Evolutionary conservation across 306 rosid species (phyloP), one percentile per base, ranked within the genome.

Genomic region (Prunus salicina): DNA sequence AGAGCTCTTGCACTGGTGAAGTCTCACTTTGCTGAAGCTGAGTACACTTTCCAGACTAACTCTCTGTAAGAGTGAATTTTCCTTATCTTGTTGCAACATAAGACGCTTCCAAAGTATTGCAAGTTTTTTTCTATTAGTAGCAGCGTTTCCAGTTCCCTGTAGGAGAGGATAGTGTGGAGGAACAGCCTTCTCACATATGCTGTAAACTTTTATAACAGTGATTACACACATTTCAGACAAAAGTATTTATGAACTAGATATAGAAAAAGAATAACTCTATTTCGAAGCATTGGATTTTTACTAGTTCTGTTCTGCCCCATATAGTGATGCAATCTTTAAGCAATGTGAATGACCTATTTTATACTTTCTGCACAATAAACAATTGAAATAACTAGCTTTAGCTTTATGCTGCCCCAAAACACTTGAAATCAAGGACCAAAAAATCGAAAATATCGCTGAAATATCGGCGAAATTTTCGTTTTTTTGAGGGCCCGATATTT

Each of bases 11-110:
- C 82, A 8, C 80, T 85, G 79, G 96, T 96, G 76, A 92, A 96
- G 84, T 87, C 97, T 73, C 96, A 95, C 84, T 92, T 96, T 86
- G 86, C 89, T 24, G 96, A 92, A 88, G 97, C 85, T 76, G 89
- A 85, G 67, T 91, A 87, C 67, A 66, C 83, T 63, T 91, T 87
- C 66, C 84, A 83, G 79, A 82, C 76, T 13, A 80, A 87, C 49
- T 60, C 69, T 63, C 45, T 30, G 43, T 78, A 76, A 89, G 73
- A 87, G 34, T 53, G n/a, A 72, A 71, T 56, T 62, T 2, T 62
- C 22, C 19, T 30, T 22, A 14, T 58, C 81, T 27, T 14, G 55
- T 51, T 50, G 66, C 51, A 45, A 32, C 63, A 15, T 43, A 25
- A 58, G 20, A 28, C 53, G 27, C 62, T 19, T 76, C 12, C 25